A percentile compares a stretch with the other conserved stretches of the same genome.
Conservation (phyloP, 2,329 filamentous ascomycete genomes). For the Pseudogymnoascus sp. region DNA sequence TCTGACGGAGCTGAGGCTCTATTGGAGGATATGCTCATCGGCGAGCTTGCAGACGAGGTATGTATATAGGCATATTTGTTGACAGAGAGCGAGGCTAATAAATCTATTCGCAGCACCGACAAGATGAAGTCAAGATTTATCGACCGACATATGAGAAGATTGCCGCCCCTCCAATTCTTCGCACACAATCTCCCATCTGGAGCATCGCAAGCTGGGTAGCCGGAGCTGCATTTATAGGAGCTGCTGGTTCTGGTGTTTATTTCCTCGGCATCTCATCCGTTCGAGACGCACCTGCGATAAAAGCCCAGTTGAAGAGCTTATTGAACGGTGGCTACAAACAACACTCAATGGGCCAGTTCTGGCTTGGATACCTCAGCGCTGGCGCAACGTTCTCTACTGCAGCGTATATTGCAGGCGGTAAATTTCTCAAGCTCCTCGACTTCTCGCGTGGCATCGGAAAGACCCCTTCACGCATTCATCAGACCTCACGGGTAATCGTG, state of each 20-base stretch:
- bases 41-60: conserved; percentile 50
- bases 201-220: background rate
- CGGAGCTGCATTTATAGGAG: background rate
- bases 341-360: background rate
- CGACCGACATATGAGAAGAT: conserved; percentile 10
- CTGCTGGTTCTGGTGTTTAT: background rate
- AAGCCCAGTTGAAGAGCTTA: background rate
- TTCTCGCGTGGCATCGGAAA: background rate
- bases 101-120: background rate
- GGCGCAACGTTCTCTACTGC: background rate
- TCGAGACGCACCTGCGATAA: background rate
- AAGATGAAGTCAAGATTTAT: conserved; percentile 9
- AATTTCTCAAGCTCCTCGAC: background rate
- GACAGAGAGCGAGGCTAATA: conserved; percentile 9
- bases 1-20: conserved; percentile 68
- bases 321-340: background rate
- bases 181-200: background rate
- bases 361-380: conserved; percentile 2
- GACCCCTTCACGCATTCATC: background rate
- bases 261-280: background rate
- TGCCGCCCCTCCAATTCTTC: background rate
- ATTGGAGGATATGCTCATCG: conserved; percentile 50
- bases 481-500: background rate
- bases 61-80: conserved; percentile 18
- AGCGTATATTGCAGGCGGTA: background rate